These are phyloP conservation scores for Dendrothele bispora DNA, from an alignment of 768 basidiomycete species.

Conservation along the genomic window DNA sequence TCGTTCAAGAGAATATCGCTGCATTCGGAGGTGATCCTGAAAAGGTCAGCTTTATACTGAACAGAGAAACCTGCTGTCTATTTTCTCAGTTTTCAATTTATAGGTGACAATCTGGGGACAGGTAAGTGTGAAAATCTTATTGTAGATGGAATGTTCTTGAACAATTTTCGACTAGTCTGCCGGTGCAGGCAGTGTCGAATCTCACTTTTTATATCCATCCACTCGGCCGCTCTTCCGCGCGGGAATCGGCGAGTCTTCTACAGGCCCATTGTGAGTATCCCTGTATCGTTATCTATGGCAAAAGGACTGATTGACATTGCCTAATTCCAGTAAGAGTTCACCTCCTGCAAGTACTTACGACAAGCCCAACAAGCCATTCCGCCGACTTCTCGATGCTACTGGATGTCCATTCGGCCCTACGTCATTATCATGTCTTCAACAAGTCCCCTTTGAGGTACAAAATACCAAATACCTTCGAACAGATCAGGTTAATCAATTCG, in stretches of 20 bases:
- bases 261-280: conserved; percentile 56
- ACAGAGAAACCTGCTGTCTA: not conserved
- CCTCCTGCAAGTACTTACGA: conserved; percentile 47
- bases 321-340: conserved; percentile 46
- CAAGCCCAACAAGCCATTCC: conserved; percentile 50
- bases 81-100: not conserved
- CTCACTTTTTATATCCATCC: conserved; percentile 46
- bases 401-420: conserved; percentile 40
- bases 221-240: conserved; percentile 43
- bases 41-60: conserved; percentile 7
- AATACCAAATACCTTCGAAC: no score
- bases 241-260: conserved; percentile 51
- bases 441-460: conserved; percentile 43
- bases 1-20: conserved; percentile 63
- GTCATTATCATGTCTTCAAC: conserved; percentile 44
- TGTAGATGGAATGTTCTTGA: no score
- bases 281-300: conserved; percentile 3
- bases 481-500: not conserved
- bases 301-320: not conserved
- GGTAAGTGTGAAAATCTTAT: conserved; percentile 27
- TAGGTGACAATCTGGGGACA: conserved; percentile 62
- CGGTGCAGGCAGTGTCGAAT: conserved; percentile 49
- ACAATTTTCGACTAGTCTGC: conserved; percentile 46
- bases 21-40: conserved; percentile 42
- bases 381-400: conserved; percentile 42